These are phyloP conservation scores for Clavispora fructus DNA, from an alignment of 805 yeast genomes.

Conservation along the genomic window DNA sequence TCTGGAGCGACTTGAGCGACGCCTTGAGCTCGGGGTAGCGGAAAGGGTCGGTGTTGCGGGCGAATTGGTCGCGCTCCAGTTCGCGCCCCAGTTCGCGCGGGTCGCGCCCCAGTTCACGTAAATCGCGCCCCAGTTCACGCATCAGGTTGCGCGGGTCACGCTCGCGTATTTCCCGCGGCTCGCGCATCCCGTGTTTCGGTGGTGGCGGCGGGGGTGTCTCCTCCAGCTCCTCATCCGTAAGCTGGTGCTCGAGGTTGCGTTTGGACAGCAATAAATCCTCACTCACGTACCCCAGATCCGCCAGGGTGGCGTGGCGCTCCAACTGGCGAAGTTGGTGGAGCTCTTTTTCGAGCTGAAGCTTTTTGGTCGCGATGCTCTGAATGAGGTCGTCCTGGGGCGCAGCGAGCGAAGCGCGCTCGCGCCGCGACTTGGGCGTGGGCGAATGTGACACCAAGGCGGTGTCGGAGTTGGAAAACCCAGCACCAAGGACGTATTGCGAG, in stretches of 20 bases:
- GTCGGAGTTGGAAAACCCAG: slow-evolving; percentile 11
- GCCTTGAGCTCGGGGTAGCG: slow-evolving; percentile 31
- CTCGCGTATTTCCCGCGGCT: neutral
- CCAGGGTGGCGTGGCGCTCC: slow-evolving; percentile 16
- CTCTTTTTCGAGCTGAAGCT: slow-evolving; percentile 37
- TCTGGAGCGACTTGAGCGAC: slow-evolving; percentile 39
- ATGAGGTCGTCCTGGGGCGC: slow-evolving; percentile 22
- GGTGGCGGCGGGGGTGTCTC: slow-evolving; percentile 32
- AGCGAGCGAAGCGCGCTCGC: neutral
- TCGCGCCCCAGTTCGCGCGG: neutral
- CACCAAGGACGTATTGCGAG: slow-evolving; percentile 14
- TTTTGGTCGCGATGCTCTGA: slow-evolving; percentile 22
- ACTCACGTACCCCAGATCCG: slow-evolving; percentile 27
- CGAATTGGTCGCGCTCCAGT: neutral
- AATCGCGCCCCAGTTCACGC: slow-evolving; percentile 6
- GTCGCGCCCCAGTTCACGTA: no score
- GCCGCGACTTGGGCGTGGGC: slow-evolving; percentile 17
- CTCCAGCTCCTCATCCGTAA: slow-evolving; percentile 13
- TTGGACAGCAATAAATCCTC: slow-evolving; percentile 33
- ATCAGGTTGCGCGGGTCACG: no score
- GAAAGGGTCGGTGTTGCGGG: slow-evolving; percentile 19
- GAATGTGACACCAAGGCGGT: slow-evolving; percentile 13
- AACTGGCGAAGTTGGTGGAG: slow-evolving; percentile 28
- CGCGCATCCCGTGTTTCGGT: slow-evolving; percentile 19
- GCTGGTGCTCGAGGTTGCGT: slow-evolving; percentile 20